Evolutionary conservation across 148 eudicot genomes (phyloP).

Genomic region (Spergularia bocconei): DNA sequence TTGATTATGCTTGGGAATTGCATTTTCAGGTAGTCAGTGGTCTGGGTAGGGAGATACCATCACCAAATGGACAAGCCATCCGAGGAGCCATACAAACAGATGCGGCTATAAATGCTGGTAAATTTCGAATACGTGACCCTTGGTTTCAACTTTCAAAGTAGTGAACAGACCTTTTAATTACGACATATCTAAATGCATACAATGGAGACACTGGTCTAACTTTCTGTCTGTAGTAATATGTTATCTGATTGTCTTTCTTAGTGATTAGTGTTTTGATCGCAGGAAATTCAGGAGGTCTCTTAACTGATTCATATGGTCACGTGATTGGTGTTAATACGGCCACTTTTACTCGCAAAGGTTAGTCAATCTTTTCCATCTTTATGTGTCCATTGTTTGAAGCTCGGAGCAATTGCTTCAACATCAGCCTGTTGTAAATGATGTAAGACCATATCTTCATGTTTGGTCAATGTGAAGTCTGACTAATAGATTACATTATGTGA

Average conservation of each 20-base stretch:
- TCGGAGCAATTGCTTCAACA: not conserved
- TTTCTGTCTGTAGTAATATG: not conserved
- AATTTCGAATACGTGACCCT: not conserved
- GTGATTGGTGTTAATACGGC: slow-evolving; percentile 95
- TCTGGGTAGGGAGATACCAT: slow-evolving; percentile 91
- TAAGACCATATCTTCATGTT: not conserved
- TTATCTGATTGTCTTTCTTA: not conserved
- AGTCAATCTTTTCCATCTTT: not conserved
- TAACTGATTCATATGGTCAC: slow-evolving; percentile 84
- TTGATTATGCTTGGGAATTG: not conserved
- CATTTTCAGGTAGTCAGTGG: slow-evolving; percentile 85
- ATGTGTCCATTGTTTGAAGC: not conserved
- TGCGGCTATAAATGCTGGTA: slow-evolving; percentile 95
- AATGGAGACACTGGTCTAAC: not conserved
- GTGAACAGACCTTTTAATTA: not conserved
- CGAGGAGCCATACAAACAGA: slow-evolving; percentile 98
- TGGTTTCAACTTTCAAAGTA: not conserved
- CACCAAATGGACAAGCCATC: slow-evolving; percentile 93
- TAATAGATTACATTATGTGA: too few relatives aligned
- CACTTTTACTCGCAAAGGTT: slow-evolving; percentile 93
- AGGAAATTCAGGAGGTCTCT: slow-evolving; percentile 97
- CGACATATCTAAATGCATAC: not conserved
- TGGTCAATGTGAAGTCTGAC: not conserved
- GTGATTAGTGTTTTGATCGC: slow-evolving; percentile 21
- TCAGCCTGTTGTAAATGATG: not conserved